Conservation (phyloP, 306 rosid species). For the Vigna unguiculata region DNA sequence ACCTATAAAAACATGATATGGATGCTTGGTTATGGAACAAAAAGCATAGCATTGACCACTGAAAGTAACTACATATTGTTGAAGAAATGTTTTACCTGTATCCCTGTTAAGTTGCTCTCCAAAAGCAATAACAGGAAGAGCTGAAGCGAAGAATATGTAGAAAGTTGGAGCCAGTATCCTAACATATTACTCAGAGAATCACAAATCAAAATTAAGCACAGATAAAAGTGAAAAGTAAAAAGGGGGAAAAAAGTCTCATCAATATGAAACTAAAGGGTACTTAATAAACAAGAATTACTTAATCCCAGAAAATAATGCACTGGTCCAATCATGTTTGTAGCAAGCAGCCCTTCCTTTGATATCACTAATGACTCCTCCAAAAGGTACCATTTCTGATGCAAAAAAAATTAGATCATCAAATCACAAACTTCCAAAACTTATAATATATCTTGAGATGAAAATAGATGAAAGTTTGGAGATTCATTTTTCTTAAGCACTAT, state of each 20-base stretch:
- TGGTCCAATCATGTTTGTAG: slow-evolving; percentile 70
- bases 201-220: not conserved
- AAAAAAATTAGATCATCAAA: slow-evolving; percentile 21
- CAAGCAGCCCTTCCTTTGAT: slow-evolving; percentile 67
- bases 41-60: not conserved
- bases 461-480: not conserved
- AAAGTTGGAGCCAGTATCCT: slow-evolving; percentile 82
- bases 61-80: not conserved
- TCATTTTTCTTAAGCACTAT: not conserved
- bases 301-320: slow-evolving; percentile 53
- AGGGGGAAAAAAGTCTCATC: not conserved
- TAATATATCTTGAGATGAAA: not conserved
- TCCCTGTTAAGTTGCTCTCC: slow-evolving; percentile 77
- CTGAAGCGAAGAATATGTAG: slow-evolving; percentile 81
- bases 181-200: slow-evolving; percentile 11
- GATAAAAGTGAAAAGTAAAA: not conserved
- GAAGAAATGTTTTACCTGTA: slow-evolving; percentile 56
- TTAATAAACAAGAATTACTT: slow-evolving; percentile 51
- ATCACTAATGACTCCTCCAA: slow-evolving; percentile 63
- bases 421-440: slow-evolving; percentile 9
- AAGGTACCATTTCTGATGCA: slow-evolving; percentile 59
- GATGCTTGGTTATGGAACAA: slow-evolving; percentile 12
- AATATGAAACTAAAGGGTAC: not conserved
- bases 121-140: slow-evolving; percentile 82
- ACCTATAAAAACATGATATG: slow-evolving; percentile 42